Conservation (phyloP, 148 eudicot genomes). For the Cornus suecica region DNA sequence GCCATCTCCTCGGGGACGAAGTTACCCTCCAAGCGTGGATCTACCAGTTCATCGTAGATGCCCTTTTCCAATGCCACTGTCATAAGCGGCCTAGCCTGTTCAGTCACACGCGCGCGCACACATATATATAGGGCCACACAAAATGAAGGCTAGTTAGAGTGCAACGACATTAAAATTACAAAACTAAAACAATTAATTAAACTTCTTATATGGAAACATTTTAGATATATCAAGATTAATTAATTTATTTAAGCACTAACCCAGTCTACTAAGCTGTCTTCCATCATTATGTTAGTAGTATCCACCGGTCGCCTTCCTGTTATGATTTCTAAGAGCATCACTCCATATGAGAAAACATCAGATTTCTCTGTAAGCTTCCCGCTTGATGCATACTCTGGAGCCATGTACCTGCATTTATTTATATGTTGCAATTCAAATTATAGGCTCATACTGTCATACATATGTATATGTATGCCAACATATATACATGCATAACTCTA, state of each 20-base stretch:
- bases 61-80: slow-evolving; percentile 63
- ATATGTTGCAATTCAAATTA: neutral
- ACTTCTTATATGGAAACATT: neutral
- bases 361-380: slow-evolving; percentile 87
- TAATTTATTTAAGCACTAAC: slow-evolving; percentile 24
- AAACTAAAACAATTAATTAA: neutral
- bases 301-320: slow-evolving; percentile 75
- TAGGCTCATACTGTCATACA: no score
- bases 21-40: slow-evolving; percentile 45
- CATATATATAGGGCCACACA: neutral
- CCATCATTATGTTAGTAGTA: slow-evolving; percentile 34
- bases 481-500: no score
- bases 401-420: slow-evolving; percentile 53
- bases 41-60: slow-evolving; percentile 44
- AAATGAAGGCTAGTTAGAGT: neutral
- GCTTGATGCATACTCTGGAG: slow-evolving; percentile 85
- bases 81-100: slow-evolving; percentile 66
- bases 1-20: slow-evolving; percentile 48
- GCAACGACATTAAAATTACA: neutral
- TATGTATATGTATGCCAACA: no score
- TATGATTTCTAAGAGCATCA: slow-evolving; percentile 73
- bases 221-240: neutral
- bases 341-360: slow-evolving; percentile 87
- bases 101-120: neutral
- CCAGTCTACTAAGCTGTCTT: slow-evolving; percentile 92